Percentiles rank a stretch among this genome's conserved stretches.
Evolutionary conservation across 345 rosid species (phyloP).

Genomic region (Salix purpurea): DNA sequence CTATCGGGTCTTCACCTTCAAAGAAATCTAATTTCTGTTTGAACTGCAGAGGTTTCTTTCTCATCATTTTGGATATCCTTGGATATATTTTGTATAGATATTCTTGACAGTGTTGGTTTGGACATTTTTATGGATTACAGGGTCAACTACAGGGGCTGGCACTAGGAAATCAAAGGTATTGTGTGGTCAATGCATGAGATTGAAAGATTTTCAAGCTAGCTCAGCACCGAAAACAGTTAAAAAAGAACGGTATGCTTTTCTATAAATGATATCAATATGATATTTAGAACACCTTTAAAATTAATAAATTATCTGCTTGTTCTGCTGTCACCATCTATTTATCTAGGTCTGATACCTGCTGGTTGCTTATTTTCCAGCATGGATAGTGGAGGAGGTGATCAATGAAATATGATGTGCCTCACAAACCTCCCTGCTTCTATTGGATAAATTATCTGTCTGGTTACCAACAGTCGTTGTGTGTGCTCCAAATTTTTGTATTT

Average conservation of each 20-base stretch:
- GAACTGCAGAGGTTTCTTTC: slow-evolving; percentile 75
- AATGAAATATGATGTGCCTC: neutral
- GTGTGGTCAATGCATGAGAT: slow-evolving; percentile 53
- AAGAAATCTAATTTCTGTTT: slow-evolving; percentile 60
- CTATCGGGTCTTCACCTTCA: slow-evolving; percentile 43
- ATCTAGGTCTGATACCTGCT: neutral
- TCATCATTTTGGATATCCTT: slow-evolving; percentile 14
- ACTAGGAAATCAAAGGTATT: slow-evolving; percentile 36
- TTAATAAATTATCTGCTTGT: neutral
- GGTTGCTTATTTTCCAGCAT: neutral
- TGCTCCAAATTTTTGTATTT: neutral
- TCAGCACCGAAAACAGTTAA: slow-evolving; percentile 23
- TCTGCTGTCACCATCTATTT: neutral
- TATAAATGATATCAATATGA: neutral
- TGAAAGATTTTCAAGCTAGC: slow-evolving; percentile 31
- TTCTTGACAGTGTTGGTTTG: neutral
- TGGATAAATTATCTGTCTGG: neutral
- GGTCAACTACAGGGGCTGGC: slow-evolving; percentile 25
- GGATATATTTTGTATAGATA: neutral
- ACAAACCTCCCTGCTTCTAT: neutral
- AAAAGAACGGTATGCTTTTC: slow-evolving; percentile 30
- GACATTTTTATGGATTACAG: slow-evolving; percentile 35
- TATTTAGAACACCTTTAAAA: neutral
- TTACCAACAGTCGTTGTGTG: neutral
- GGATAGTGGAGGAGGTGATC: neutral